A percentile compares a stretch with the other conserved stretches of the same genome.
Conservation (phyloP, 345 rosid genomes). For the Ceriops decandra region DNA sequence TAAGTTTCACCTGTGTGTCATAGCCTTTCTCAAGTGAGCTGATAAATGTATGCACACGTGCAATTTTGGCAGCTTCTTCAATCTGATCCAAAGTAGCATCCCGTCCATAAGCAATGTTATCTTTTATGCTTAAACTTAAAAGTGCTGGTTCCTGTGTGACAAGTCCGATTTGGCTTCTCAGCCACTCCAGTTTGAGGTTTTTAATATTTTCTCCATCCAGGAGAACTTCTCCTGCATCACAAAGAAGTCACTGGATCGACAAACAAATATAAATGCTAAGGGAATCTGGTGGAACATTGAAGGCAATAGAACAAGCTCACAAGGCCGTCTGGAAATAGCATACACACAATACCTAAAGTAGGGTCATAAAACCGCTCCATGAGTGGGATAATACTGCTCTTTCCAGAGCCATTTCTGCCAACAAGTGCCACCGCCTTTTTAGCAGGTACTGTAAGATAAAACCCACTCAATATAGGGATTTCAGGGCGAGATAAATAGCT, state of each 20-base stretch:
- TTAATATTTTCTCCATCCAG: slow-evolving; percentile 96
- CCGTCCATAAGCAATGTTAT: slow-evolving; percentile 87
- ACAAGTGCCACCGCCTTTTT: slow-evolving; percentile 97
- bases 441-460: slow-evolving; percentile 96
- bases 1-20: slow-evolving; percentile 65
- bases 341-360: slow-evolving; percentile 66
- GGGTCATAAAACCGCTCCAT: slow-evolving; percentile 99
- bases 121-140: slow-evolving; percentile 79
- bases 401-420: slow-evolving; percentile 99
- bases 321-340: neutral
- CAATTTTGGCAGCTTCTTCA: slow-evolving; percentile 94
- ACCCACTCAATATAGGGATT: slow-evolving; percentile 95
- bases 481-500: slow-evolving; percentile 99
- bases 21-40: slow-evolving; percentile 88
- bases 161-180: slow-evolving; percentile 92
- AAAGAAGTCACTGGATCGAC: slow-evolving; percentile 18
- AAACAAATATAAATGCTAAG: slow-evolving; percentile 19
- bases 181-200: slow-evolving; percentile 84
- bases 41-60: slow-evolving; percentile 91
- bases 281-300: slow-evolving; percentile 8
- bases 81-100: slow-evolving; percentile 80
- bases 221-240: slow-evolving; percentile 90
- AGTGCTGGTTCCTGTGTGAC: slow-evolving; percentile 99
- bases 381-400: slow-evolving; percentile 97
- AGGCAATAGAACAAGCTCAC: neutral